phyloP scores from a whole-genome alignment of 1,284 basidiomycete genomes.

The Fistulina hepatica region DNA sequence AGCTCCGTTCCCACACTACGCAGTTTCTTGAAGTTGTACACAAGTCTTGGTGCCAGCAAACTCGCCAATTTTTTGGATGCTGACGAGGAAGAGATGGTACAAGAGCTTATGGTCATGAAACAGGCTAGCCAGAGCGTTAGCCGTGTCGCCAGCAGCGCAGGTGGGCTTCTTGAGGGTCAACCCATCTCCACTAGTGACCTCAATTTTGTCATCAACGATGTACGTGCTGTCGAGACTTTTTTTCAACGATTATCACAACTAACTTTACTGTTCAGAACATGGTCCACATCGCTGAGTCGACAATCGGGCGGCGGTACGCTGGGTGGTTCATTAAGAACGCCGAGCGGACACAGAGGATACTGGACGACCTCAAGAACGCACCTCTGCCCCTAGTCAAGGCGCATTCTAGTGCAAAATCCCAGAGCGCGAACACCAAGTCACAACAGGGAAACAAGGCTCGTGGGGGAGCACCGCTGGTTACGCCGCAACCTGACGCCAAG shows the following conservation, averaged over 20 bases:
- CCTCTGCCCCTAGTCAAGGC: constrained; percentile 37
- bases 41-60: constrained; percentile 85
- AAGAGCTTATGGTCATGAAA: constrained; percentile 97
- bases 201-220: constrained; percentile 92
- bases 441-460: constrained; percentile 15
- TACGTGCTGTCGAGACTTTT: constrained; percentile 27
- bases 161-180: constrained; percentile 71
- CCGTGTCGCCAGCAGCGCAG: constrained; percentile 37
- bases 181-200: constrained; percentile 86
- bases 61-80: constrained; percentile 83
- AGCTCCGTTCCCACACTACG: constrained; percentile 76
- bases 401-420: constrained; percentile 12
- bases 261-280: constrained; percentile 53
- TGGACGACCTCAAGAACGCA: constrained; percentile 63
- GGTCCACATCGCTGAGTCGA: constrained; percentile 92
- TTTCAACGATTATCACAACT: not conserved
- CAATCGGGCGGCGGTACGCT: constrained; percentile 84
- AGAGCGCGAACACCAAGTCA: constrained; percentile 13
- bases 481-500: constrained; percentile 14
- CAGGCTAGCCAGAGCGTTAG: constrained; percentile 70
- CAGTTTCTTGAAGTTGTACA: constrained; percentile 92
- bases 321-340: constrained; percentile 97
- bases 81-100: constrained; percentile 89
- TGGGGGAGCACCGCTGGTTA: constrained; percentile 16
- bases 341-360: constrained; percentile 77